phyloP scores from a whole-genome alignment of 106 monocot genomes.

The Acanthochlamys bracteata region DNA sequence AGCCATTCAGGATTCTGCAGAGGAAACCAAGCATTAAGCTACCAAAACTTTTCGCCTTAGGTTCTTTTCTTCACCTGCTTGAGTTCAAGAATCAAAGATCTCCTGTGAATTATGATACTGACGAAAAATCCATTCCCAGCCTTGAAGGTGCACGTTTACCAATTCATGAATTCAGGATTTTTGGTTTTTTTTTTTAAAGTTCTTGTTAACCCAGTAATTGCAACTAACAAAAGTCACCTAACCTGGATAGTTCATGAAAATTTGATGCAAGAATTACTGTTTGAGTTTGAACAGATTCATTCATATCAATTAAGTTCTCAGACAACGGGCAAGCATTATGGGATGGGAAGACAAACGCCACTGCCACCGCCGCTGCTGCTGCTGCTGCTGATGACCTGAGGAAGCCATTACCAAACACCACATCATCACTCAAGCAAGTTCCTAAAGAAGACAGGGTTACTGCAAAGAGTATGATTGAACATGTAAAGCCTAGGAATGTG shows the following conservation, averaged over 20 bases:
- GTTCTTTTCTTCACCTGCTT: constrained; percentile 45
- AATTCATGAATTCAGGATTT: background rate
- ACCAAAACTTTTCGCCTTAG: constrained; percentile 47
- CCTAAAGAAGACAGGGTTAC: background rate
- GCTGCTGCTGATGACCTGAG: no score
- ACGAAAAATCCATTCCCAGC: constrained; percentile 35
- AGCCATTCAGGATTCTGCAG: constrained; percentile 13
- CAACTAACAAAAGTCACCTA: no score
- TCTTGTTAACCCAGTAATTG: no score
- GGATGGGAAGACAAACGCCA: constrained; percentile 21
- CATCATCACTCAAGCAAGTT: background rate
- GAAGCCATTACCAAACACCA: no score
- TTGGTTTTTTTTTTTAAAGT: background rate
- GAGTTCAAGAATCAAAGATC: constrained; percentile 14
- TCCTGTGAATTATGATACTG: background rate
- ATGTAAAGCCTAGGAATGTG: constrained; percentile 8
- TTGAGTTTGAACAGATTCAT: constrained; percentile 33
- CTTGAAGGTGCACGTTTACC: constrained; percentile 35
- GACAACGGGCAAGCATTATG: constrained; percentile 34
- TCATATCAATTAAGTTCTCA: constrained; percentile 72
- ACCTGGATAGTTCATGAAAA: no score
- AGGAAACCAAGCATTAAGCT: constrained; percentile 29
- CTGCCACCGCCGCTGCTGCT: no score
- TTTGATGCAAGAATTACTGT: no score
- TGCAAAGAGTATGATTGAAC: constrained; percentile 26